phyloP scores from a whole-genome alignment of 345 rosid species.

The Erucastrum elatum region DNA sequence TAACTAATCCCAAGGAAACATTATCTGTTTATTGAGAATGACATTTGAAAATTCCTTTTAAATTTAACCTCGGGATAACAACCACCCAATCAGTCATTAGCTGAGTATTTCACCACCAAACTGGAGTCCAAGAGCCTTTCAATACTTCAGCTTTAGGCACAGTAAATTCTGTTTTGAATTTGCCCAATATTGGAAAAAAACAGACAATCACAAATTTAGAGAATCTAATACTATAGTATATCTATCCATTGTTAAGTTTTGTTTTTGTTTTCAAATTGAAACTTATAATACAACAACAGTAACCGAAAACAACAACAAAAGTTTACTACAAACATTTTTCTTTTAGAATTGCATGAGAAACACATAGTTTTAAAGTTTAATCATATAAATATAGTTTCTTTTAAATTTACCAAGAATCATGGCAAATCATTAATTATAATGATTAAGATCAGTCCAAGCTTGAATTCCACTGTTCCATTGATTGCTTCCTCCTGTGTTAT shows the following conservation, averaged over 20 bases:
- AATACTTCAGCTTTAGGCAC: conserved; percentile 18
- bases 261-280: conserved; percentile 28
- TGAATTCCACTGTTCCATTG: conserved; percentile 41
- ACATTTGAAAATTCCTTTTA: background rate
- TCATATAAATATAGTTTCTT: conserved; percentile 4
- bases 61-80: conserved; percentile 11
- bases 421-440: conserved; percentile 34
- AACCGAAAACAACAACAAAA: conserved; percentile 27
- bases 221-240: conserved; percentile 7
- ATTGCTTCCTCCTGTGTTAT: conserved; percentile 22
- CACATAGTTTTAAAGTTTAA: conserved; percentile 3
- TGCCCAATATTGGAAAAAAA: background rate
- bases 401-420: conserved; percentile 27
- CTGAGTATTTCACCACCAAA: conserved; percentile 27
- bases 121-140: background rate
- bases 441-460: conserved; percentile 35
- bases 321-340: conserved; percentile 1
- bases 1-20: conserved; percentile 31
- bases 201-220: conserved; percentile 6
- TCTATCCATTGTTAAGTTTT: conserved; percentile 4
- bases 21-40: conserved; percentile 22
- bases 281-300: conserved; percentile 27
- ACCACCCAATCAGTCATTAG: background rate
- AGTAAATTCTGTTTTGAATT: conserved; percentile 16
- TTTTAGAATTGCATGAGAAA: conserved; percentile 31